A percentile compares a stretch with the other conserved stretches of the same genome.
Conservation (phyloP, 106 monocot genomes). For the Apostasia shenzhenica region DNA sequence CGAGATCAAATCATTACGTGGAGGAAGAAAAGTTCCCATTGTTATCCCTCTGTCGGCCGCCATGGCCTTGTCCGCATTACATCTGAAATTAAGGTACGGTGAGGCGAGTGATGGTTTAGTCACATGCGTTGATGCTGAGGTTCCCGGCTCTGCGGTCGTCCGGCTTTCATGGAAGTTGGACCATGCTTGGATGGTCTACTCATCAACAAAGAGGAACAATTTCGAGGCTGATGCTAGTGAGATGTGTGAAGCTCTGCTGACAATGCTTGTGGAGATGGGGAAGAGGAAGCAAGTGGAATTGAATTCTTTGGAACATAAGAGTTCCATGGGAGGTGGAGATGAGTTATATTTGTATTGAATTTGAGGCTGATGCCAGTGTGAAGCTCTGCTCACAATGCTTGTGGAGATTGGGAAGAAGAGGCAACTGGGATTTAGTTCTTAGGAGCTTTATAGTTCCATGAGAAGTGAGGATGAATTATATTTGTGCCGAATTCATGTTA, state of each 20-base stretch:
- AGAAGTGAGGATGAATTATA: slow-evolving; percentile 48
- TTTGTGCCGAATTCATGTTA: slow-evolving; percentile 44
- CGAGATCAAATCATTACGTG: background rate
- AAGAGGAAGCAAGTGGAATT: slow-evolving; percentile 10
- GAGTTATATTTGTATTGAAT: slow-evolving; percentile 66
- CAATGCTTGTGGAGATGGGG: slow-evolving; percentile 55
- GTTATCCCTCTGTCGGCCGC: slow-evolving; percentile 58
- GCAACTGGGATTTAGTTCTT: background rate
- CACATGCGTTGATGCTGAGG: slow-evolving; percentile 62
- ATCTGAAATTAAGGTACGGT: slow-evolving; percentile 59
- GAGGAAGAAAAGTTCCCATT: slow-evolving; percentile 37
- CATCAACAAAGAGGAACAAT: slow-evolving; percentile 16
- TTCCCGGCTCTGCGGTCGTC: slow-evolving; percentile 70
- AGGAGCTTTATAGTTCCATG: background rate
- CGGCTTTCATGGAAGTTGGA: slow-evolving; percentile 52
- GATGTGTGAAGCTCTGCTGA: slow-evolving; percentile 76
- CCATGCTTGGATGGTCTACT: slow-evolving; percentile 86
- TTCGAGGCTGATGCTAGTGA: slow-evolving; percentile 47
- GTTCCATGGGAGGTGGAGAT: slow-evolving; percentile 38
- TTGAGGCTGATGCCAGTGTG: slow-evolving; percentile 52
- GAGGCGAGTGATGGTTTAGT: slow-evolving; percentile 76
- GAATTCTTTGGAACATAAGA: too few species aligned
- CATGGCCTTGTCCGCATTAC: slow-evolving; percentile 60
- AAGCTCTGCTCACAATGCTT: slow-evolving; percentile 66
- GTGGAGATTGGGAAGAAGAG: slow-evolving; percentile 42